A percentile compares a stretch with the other conserved stretches of the same genome.
Evolutionary conservation across 352 stramenopile species (phyloP).

Genomic region (Phytophthora crassamura): DNA sequence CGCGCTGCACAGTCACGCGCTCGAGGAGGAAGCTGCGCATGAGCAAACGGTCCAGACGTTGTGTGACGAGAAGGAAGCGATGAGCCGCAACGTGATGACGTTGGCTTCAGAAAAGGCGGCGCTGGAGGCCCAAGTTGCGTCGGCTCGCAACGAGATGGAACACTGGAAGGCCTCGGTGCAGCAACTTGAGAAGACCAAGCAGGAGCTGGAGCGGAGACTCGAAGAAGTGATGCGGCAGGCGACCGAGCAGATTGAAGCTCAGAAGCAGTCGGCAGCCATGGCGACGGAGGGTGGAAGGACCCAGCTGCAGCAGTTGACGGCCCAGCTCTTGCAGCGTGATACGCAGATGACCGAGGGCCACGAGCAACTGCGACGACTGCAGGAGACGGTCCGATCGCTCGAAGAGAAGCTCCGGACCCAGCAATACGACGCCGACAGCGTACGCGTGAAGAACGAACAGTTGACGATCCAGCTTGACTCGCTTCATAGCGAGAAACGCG

Average conservation of each 20-base stretch:
- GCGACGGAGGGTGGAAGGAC: constrained; percentile 49
- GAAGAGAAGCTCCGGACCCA: constrained; percentile 46
- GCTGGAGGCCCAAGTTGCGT: constrained; percentile 57
- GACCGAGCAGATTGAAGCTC: constrained; percentile 53
- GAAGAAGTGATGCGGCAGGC: constrained; percentile 58
- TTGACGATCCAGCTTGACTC: constrained; percentile 42
- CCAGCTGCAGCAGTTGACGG: constrained; percentile 49
- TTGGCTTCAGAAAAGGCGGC: constrained; percentile 58
- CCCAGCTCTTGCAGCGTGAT: constrained; percentile 49
- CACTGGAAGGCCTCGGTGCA: constrained; percentile 40
- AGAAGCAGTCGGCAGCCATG: constrained; percentile 53
- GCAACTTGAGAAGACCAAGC: constrained; percentile 64
- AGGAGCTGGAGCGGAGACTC: constrained; percentile 51
- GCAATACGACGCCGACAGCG: constrained; percentile 40
- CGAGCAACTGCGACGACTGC: constrained; percentile 45
- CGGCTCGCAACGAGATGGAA: constrained; percentile 48
- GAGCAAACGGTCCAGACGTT: constrained; percentile 58
- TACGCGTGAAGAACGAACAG: constrained; percentile 43
- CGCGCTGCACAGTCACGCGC: constrained; percentile 42
- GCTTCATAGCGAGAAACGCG: constrained; percentile 48
- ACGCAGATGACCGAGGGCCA: constrained; percentile 55
- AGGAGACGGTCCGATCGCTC: constrained; percentile 34
- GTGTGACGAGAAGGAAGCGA: constrained; percentile 68
- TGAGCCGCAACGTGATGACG: constrained; percentile 52
- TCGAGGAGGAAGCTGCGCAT: constrained; percentile 60